These are phyloP conservation scores for Thielaviopsis punctulata DNA, from an alignment of 2,329 filamentous ascomycete species.

Conservation along the genomic window DNA sequence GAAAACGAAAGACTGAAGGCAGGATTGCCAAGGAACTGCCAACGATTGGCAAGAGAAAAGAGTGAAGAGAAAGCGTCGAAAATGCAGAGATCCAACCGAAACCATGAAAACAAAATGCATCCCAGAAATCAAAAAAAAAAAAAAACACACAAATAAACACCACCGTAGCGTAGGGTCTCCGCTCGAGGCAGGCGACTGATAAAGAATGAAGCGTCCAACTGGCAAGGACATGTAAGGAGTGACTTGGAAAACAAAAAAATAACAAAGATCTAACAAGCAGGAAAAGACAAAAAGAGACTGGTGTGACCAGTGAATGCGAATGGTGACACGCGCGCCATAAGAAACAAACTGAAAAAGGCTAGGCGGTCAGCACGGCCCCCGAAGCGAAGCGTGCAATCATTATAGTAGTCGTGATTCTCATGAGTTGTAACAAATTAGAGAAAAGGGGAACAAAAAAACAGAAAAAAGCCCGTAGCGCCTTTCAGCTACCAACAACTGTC, in stretches of 20 bases:
- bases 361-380: background rate
- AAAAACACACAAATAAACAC: background rate
- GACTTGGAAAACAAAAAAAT: background rate
- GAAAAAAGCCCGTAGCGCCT: background rate
- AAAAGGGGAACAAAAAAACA: background rate
- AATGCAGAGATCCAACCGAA: background rate
- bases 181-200: background rate
- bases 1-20: background rate
- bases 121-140: background rate
- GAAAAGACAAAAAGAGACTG: conserved; percentile 16
- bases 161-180: background rate
- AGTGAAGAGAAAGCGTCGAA: background rate
- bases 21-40: background rate
- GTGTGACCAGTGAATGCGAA: background rate
- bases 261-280: background rate
- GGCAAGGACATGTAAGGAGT: background rate
- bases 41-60: background rate
- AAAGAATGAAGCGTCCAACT: background rate
- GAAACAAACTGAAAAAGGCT: background rate
- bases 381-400: background rate
- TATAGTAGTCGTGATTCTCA: background rate
- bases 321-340: background rate
- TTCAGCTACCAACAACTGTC: background rate
- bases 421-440: background rate
- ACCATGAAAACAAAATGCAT: background rate